Conservation (phyloP, 768 basidiomycete genomes). For the Rhodosporidiobolus odoratus region DNA sequence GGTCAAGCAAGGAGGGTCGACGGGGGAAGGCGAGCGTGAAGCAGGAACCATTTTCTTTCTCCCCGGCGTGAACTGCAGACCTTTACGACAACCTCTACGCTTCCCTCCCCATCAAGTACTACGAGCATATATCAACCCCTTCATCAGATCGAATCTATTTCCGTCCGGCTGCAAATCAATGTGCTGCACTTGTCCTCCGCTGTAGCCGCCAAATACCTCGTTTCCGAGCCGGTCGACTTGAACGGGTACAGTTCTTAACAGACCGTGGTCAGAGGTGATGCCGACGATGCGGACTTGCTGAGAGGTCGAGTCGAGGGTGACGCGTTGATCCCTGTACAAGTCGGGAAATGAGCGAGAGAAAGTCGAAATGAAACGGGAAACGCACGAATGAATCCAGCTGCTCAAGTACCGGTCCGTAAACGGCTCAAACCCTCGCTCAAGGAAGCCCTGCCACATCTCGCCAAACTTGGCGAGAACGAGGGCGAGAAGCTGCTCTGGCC, state of each 20-base stretch:
- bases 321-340: conserved; percentile 63
- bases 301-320: conserved; percentile 70
- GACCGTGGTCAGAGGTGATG: conserved; percentile 80
- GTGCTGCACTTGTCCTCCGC: conserved; percentile 49
- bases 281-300: conserved; percentile 71
- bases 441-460: conserved; percentile 67
- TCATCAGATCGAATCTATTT: conserved; percentile 89
- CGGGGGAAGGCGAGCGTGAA: too few species aligned
- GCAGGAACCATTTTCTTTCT: too few species aligned
- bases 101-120: neutral
- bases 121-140: conserved; percentile 32
- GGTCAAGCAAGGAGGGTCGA: too few species aligned
- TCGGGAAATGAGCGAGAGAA: neutral
- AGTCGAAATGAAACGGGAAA: conserved; percentile 38
- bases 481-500: conserved; percentile 70
- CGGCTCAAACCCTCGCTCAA: conserved; percentile 67
- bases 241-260: conserved; percentile 73
- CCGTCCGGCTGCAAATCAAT: conserved; percentile 95
- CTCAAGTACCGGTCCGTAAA: conserved; percentile 74
- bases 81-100: neutral
- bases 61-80: neutral
- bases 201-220: conserved; percentile 41
- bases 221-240: conserved; percentile 38
- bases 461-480: conserved; percentile 71
- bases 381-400: conserved; percentile 88